Base-by-base conservation (phyloP, 176 grass and related monocot genomes). In the Musa troglodytarum region DNA sequence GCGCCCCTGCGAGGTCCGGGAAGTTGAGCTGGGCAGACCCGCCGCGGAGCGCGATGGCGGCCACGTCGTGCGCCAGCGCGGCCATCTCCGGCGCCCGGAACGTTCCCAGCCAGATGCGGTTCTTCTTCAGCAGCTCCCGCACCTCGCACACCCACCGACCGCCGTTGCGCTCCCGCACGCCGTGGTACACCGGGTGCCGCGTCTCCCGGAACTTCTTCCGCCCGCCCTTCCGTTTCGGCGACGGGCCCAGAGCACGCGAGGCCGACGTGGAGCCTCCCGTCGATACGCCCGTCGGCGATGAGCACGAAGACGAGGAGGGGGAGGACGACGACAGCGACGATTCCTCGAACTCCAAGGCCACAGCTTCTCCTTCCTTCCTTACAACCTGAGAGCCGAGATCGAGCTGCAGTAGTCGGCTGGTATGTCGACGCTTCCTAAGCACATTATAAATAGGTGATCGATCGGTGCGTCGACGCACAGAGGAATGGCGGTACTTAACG, bases 161-260 rank as follows among this genome's bases (percentile, higher is more conserved):
- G 23, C 54, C 54, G 26, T 75, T 49, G 54, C 73, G 73, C 25
- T 71, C 82, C 3, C 92, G 86, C 76, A 89, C 92, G 7, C 92
- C 92, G 73, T 84, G 83, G 84, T 78, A 92, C 77, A 96, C 82
- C 9, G 92, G 89, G 82, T 96, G 92, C 0, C 92, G 80, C 22
- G 92, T 96, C 86, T 92, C 89, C 21, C 78, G 85, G 82, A 96
- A 96, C 87, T 96, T 96, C 75, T 85, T 89, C 1, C 89, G 75
- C 2, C 89, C 92, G 22, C 71, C 73, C 55, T 58, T 56, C 54
- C 73, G 26, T 26, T 75, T 75, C 26, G 73, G 54, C 15, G 54
- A 54, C 8, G 73, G 63, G 58, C n/a, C 16, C 58, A 9, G 16
- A 2, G 58, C 16, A 1, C 15, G 6, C n/a, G 15, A 1, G 58